A percentile compares a stretch with the other conserved stretches of the same genome.
These are phyloP conservation scores for Comarum palustre DNA, from an alignment of 306 rosid species.

Conservation along the genomic window DNA sequence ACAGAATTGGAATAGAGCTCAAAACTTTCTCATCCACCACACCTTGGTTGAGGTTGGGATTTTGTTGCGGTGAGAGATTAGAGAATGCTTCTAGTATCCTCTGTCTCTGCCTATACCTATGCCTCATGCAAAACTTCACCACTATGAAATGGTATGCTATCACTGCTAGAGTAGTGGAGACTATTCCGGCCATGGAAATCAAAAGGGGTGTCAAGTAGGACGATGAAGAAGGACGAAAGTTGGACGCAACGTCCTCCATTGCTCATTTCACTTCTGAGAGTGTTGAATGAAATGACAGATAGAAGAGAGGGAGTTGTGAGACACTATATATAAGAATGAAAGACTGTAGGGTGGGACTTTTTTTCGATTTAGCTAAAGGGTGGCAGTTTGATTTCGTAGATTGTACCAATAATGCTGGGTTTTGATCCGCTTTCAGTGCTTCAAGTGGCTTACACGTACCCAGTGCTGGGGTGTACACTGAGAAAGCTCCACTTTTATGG, in stretches of 20 bases:
- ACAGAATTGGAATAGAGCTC: constrained; percentile 36
- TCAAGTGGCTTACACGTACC: constrained; percentile 29
- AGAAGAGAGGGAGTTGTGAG: neutral
- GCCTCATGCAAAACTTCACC: constrained; percentile 24
- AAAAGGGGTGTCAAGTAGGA: constrained; percentile 38
- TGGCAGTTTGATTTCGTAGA: neutral
- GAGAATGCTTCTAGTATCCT: neutral
- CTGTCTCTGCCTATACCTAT: constrained; percentile 8
- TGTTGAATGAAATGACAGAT: neutral
- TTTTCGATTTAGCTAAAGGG: neutral
- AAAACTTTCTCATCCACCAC: constrained; percentile 38
- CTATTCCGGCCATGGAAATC: constrained; percentile 36
- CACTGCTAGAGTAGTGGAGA: constrained; percentile 27
- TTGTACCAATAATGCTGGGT: constrained; percentile 30
- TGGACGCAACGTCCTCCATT: constrained; percentile 15
- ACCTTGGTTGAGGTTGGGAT: neutral
- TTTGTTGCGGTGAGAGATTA: neutral
- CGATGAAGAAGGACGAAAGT: neutral
- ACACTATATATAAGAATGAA: neutral
- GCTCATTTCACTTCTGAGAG: constrained; percentile 7
- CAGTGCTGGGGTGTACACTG: constrained; percentile 9
- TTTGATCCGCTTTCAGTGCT: constrained; percentile 16
- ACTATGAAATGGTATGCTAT: constrained; percentile 36
- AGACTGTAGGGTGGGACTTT: neutral
- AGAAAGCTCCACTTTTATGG: neutral